phyloP scores from a whole-genome alignment of 176 grass and related monocot species.

The Thalia dealbata region DNA sequence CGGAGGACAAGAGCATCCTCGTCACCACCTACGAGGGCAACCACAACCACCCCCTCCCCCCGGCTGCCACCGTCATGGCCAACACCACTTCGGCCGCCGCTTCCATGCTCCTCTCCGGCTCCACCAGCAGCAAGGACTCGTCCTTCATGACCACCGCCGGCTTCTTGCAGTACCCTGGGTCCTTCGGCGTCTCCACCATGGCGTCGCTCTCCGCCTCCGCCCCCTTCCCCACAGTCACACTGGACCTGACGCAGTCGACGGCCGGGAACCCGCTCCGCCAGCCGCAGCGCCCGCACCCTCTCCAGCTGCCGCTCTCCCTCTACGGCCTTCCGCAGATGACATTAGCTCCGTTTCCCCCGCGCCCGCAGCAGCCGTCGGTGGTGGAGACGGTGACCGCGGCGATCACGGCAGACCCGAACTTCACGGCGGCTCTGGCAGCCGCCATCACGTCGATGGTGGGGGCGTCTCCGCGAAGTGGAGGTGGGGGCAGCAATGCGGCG shows the following conservation, averaged over 20 bases:
- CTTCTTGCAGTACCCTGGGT: not conserved
- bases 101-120: conserved; percentile 12
- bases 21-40: conserved; percentile 20
- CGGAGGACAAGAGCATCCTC: conserved; percentile 3
- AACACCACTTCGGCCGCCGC: conserved; percentile 14
- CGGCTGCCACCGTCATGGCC: conserved; percentile 4
- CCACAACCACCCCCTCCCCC: conserved; percentile 20
- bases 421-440: conserved; percentile 17
- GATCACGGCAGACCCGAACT: conserved; percentile 14
- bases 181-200: conserved; percentile 2
- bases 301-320: not conserved
- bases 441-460: conserved; percentile 14
- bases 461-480: not conserved
- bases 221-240: conserved; percentile 22
- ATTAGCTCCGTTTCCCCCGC: not conserved
- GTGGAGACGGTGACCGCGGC: conserved; percentile 10
- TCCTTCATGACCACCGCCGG: not conserved
- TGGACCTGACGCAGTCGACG: conserved; percentile 6
- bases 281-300: not conserved
- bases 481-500: not conserved
- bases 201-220: conserved; percentile 14
- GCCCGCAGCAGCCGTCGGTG: not conserved
- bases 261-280: not conserved
- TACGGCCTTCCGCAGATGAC: not conserved
- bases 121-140: conserved; percentile 11